Evolutionary conservation across 495 filamentous ascomycete genomes (phyloP).

Genomic region (Penicillium chermesinum): DNA sequence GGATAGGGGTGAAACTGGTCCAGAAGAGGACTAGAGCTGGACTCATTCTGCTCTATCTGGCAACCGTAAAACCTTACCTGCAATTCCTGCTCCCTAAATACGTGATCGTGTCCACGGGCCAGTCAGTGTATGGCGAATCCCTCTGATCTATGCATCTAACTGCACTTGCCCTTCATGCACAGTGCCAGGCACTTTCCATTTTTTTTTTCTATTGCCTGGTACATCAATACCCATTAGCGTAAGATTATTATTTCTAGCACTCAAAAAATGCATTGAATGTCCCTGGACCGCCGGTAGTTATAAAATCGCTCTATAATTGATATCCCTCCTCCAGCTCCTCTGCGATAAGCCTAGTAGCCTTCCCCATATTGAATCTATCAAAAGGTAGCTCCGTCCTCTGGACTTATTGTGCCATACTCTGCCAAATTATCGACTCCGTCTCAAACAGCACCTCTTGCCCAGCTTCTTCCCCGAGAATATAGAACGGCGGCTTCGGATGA

Average conservation of each 20-base stretch:
- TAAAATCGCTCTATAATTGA: not conserved
- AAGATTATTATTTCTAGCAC: not conserved
- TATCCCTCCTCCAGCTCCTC: not conserved
- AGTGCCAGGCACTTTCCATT: not conserved
- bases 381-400: constrained; percentile 3
- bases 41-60: not conserved
- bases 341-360: not conserved
- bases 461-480: not conserved
- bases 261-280: too few relatives aligned
- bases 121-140: not conserved
- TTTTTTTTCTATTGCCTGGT: not conserved
- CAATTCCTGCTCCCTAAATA: not conserved
- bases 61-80: too few relatives aligned
- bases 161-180: not conserved
- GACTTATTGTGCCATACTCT: constrained; percentile 3
- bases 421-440: constrained; percentile 4
- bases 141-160: not conserved
- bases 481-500: constrained; percentile 2
- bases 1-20: not conserved
- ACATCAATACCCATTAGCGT: not conserved
- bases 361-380: constrained; percentile 1
- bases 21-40: not conserved
- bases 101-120: not conserved
- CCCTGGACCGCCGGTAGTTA: too few relatives aligned
- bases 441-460: constrained; percentile 2